Evolutionary conservation across 139 green algal genomes (phyloP), one percentile per base, ranked within the genome.

Genomic region (Chlamydomonas schloesseri): DNA sequence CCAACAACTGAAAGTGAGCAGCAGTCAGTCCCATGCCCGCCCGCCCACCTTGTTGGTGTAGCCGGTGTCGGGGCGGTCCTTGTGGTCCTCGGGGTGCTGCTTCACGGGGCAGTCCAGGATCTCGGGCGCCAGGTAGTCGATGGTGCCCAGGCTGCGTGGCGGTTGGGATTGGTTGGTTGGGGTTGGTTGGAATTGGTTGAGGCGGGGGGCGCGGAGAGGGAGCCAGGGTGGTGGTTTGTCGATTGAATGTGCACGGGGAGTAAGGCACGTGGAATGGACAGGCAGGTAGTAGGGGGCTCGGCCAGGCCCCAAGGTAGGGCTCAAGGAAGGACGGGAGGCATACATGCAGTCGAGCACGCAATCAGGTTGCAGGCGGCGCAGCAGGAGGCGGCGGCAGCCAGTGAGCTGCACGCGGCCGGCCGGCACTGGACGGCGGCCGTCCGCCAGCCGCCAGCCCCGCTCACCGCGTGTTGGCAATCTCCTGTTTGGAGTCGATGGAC

Each of bases 121-220:
- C 88, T 96, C 93, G 17, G 93, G 93, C 0, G 92, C 88, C 68
- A 96, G 88, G 87, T 96, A 96, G 88, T 96, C 91, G 17, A 95
- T 92, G 37, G 93, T 96, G 47, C 93, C 93, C 74, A 96, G 77
- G 80, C 92, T 94, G n/a, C n/a, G n/a, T n/a, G n/a, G n/a, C n/a
- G n/a, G n/a, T n/a, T n/a, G n/a, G n/a, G n/a, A n/a, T n/a, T n/a
- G n/a, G n/a, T n/a, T n/a, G n/a, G n/a, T n/a, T n/a, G n/a, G n/a
- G n/a, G n/a, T n/a, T n/a, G n/a, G n/a, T n/a, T n/a, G n/a, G n/a
- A n/a, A n/a, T n/a, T n/a, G n/a, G n/a, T n/a, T n/a, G 72, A 42
- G 13, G 55, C 2, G 65, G 2, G 18, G 37, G 26, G 34, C 2
- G 60, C 34, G 57, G 57, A 33, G 58, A 42, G 13, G 70, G 21